Base-by-base conservation (phyloP, 441 rosid species). In the Adansonia madagascariensis region DNA sequence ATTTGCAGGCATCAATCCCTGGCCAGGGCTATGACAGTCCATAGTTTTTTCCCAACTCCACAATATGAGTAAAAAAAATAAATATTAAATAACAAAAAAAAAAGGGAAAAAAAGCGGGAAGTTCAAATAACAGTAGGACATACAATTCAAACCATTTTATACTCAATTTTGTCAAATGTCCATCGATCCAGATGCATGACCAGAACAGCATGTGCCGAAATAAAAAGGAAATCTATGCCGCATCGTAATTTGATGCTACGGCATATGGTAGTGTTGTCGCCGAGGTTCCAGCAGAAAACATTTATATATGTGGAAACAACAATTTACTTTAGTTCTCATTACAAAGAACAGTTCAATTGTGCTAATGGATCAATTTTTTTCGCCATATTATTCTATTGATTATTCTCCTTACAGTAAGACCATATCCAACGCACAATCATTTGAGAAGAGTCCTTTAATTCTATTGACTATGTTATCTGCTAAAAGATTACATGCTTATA, bases 11-110 rank as follows among this genome's bases (percentile, higher is more conserved):
- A 95, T 95, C 85, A 95, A 83, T 18, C 98, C 98, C 77, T 94
- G 98, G 20, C 98, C 98, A 52, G 97, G 98, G 85, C 98, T 95
- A 80, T 95, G 92, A 83, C 98, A 95, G 82, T 95, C 98, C 84
- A 95, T 94, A 3, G 98, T 95, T 84, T 95, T 95, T 89, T 93
- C 98, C 98, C 98, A 93, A 77, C 98, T 95, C 98, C 91, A n/a
- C 14, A 49, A 24, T 44, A 43, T 1, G 6, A 64, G 49, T 8
- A 50, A 24, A 12, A 1, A 50, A 50, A 27, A 70, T 8, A 47
- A 1, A 60, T 24, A 62, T 12, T 6, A 62, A 31, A 62, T 50
- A 27, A 15, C 14, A 31, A 24, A 14, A 31, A 70, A 49, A 8
- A 7, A 24, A n/a, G 14, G 35, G 15, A 18, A 66, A 50, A 24